phyloP scores from a whole-genome alignment of 2,329 filamentous ascomycete genomes.

The Neospermospora avenae region DNA sequence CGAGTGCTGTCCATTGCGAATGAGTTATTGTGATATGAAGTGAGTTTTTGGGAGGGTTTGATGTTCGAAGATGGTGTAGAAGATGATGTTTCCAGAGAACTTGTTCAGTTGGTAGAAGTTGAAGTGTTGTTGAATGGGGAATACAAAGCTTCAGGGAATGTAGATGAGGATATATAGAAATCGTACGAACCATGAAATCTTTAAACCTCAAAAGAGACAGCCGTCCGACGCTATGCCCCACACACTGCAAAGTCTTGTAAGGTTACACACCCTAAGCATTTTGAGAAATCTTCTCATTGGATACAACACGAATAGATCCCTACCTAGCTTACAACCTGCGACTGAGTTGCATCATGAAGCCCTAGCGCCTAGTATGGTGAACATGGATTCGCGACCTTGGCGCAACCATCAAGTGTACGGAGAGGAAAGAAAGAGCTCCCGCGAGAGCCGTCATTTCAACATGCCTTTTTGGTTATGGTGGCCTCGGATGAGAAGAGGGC shows the following conservation, averaged over 20 bases:
- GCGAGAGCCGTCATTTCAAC: neutral
- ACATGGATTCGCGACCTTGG: neutral
- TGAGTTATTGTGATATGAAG: neutral
- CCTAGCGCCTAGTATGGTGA: neutral
- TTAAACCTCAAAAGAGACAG: neutral
- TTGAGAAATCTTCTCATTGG: neutral
- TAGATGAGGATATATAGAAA: conserved; percentile 4
- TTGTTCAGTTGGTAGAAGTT: neutral
- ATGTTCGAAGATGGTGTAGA: neutral
- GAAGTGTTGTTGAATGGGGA: neutral
- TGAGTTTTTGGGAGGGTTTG: neutral
- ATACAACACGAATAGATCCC: neutral
- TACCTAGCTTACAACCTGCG: neutral
- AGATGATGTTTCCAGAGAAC: neutral
- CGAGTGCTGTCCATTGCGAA: neutral
- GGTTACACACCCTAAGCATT: neutral
- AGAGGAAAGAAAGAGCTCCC: neutral
- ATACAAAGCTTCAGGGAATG: neutral
- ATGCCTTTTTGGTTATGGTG: neutral
- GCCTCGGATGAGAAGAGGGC: neutral
- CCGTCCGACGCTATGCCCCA: neutral
- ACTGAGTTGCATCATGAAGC: neutral
- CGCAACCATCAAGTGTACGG: neutral
- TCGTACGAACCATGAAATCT: neutral
- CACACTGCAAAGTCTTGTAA: neutral